Base-by-base conservation (phyloP, 2,329 filamentous ascomycete genomes). In the Ascochyta pisi region DNA sequence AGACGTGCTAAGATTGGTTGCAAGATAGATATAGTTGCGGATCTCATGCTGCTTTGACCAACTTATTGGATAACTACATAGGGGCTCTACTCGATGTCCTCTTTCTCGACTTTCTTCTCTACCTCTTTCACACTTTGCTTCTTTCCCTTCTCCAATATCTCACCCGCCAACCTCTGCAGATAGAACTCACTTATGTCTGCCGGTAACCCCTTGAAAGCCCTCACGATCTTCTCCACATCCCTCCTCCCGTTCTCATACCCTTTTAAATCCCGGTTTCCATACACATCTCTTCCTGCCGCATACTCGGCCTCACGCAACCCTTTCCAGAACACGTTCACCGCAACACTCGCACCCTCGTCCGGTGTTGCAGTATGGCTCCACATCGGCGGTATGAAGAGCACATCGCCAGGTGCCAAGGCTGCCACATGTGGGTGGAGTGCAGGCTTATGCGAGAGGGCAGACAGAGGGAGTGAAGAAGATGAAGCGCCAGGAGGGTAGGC, bases 301-400 rank as follows among this genome's bases (percentile, higher is more conserved):
- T 95, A 95, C 3, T 84, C 86, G 3, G 73, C 78, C 3, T 86
- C 78, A 3, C 26, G 19, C 9, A 95, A 79, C 58, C 87, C 88
- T 39, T 87, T 86, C 77, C 96, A 96, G 79, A 96, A 96, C 26
- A 94, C 84, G 71, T 96, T 96, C n/a, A 96, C 87, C 0, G 91
- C 91, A 7, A 96, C 81, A 64, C 90, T 92, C 57, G 86, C 73
- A 4, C 72, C 73, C 23, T 75, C 68, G 2, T 75, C 71, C 42
- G 83, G 80, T 1, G 89, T 87, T 0, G 83, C 81, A 0, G 91
- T 89, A 73, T 96, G 93, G 12, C 91, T 82, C 92, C 93, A 96
- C 64, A 95, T 82, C 0, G 91, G 86, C 0, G 92, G 92, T 27
- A 96, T 82, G 73, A 90, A 94, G 8, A 96, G 77, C 2, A 93